Evolutionary conservation across 2,329 filamentous ascomycete species (phyloP).

Genomic region (Fusarium phyllophilum): DNA sequence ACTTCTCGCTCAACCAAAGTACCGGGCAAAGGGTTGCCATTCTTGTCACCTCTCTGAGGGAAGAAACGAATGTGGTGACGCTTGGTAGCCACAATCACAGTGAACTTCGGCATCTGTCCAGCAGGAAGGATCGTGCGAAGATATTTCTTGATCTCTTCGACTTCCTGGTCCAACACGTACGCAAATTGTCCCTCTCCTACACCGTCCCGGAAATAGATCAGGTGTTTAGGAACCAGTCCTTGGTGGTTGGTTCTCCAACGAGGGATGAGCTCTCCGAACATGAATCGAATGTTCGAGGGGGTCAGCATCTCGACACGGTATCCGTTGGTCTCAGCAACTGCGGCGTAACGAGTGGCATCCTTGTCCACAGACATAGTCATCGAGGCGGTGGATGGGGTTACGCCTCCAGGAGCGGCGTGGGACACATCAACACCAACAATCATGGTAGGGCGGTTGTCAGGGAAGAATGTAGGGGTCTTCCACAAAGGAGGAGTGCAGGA

Average conservation of each 20-base stretch:
- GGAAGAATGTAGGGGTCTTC: constrained; percentile 50
- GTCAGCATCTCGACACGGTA: constrained; percentile 82
- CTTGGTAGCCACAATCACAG: constrained; percentile 90
- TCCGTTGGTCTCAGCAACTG: constrained; percentile 84
- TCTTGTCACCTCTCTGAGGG: constrained; percentile 76
- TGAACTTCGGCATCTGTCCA: constrained; percentile 70
- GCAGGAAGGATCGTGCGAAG: constrained; percentile 56
- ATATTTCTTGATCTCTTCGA: constrained; percentile 73
- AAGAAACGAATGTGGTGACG: constrained; percentile 96
- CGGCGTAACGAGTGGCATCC: constrained; percentile 78
- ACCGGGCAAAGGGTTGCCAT: constrained; percentile 85
- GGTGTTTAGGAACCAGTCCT: constrained; percentile 65
- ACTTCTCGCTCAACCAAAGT: constrained; percentile 88
- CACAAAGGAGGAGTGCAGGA: constrained; percentile 55
- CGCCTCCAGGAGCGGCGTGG: constrained; percentile 76
- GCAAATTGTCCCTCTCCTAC: constrained; percentile 88
- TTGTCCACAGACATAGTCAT: constrained; percentile 84
- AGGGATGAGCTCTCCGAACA: constrained; percentile 72
- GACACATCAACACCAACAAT: constrained; percentile 93
- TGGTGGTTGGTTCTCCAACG: constrained; percentile 71
- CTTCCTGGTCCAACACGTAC: constrained; percentile 82
- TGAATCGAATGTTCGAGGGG: constrained; percentile 69
- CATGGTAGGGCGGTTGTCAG: constrained; percentile 69
- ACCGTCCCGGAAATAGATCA: constrained; percentile 95
- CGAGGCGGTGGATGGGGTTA: constrained; percentile 81